Evolutionary conservation across 306 rosid species (phyloP).

Genomic region (Prunus persica): DNA sequence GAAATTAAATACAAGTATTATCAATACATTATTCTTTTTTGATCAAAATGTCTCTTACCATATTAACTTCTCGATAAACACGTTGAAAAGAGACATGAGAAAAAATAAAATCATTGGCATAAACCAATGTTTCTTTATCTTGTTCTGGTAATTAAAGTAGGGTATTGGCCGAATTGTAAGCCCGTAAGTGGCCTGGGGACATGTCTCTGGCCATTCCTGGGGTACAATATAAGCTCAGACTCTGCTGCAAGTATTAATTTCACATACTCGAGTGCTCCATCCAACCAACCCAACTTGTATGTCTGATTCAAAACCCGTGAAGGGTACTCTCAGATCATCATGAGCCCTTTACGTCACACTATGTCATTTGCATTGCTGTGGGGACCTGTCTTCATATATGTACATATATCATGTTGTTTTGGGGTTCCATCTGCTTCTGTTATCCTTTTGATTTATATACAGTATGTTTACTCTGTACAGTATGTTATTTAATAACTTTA

Average conservation of each 20-base stretch:
- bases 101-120: no score
- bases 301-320: slow-evolving; percentile 48
- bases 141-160: neutral
- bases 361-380: neutral
- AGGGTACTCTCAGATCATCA: slow-evolving; percentile 25
- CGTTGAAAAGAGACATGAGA: no score
- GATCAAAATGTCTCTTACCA: no score
- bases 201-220: slow-evolving; percentile 3
- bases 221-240: neutral
- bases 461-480: no score
- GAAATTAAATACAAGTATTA: no score
- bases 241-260: slow-evolving; percentile 29
- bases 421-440: no score
- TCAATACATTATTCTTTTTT: no score
- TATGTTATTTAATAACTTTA: no score
- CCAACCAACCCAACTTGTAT: slow-evolving; percentile 22
- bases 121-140: neutral
- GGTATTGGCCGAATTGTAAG: neutral
- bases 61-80: no score
- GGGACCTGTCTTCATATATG: neutral
- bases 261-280: slow-evolving; percentile 36
- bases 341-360: slow-evolving; percentile 33
- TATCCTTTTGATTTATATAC: no score
- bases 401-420: no score
- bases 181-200: neutral